Evolutionary conservation across 2,329 filamentous ascomycete species (phyloP), one percentile per base, ranked within the genome.

Genomic region (Diaporthe vaccinii): DNA sequence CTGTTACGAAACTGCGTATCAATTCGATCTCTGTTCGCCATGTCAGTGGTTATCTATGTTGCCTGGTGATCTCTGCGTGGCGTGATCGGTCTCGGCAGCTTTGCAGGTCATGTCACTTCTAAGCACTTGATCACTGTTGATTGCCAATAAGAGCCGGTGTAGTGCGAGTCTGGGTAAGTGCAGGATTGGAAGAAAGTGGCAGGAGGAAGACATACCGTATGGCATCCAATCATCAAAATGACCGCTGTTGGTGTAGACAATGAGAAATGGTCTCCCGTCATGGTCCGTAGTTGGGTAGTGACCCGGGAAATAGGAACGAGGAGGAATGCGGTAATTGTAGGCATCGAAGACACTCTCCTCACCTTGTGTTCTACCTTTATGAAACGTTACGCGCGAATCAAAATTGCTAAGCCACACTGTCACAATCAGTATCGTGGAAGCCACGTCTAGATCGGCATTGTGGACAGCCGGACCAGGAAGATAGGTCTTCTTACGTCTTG

Each of bases 281-380:
- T 69, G 14, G 17, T 69, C 65, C 7, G 31, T 69, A 14, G 65
- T 55, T 14, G 65, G 15, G 31, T 28, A 69, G 22, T 69, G 10
- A n/a, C 65, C 65, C 8, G 46, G 2, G 8, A 20, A 55, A 2
- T 6, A 5, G 15, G 59, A 44, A 46, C 4, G 15, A 20, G n/a
- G 7, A 31, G 39, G 58, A 12, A 2, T 6, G n/a, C 12, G 8
- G 8, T 2, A 41, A 7, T 61, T 41, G 20, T 12, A 39, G 7
- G 6, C 0, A 49, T 49, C 44, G 7, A 22, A 22, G 8, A 0
- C 31, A 5, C 20, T 41, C 1, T 5, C 8, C 36, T 14, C 12
- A 39, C 0, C 2, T 39, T 2, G 2, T 39, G 36, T 14, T 9
- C 3, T 6, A n/a, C 14, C 3, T 0, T 25, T 1, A 0, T 10